phyloP scores from a whole-genome alignment of 2,329 filamentous ascomycete species.

The Plectosphaerella plurivora region DNA sequence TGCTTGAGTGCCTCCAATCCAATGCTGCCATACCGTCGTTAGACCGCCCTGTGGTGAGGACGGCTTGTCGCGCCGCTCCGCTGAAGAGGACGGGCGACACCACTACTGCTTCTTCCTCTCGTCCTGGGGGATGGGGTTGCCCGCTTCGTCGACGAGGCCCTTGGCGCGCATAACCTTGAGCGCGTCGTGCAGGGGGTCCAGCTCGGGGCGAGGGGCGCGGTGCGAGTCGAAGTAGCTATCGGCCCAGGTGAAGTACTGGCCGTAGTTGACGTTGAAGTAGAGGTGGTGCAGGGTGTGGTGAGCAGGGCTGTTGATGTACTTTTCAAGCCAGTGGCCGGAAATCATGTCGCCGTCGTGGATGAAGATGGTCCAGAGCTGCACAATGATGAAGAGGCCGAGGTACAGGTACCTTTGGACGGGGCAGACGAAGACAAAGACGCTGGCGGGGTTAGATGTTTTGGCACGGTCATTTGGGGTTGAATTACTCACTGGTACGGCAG shows the following conservation, averaged over 20 bases:
- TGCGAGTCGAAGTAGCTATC: constrained; percentile 40
- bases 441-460: constrained; percentile 13
- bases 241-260: constrained; percentile 44
- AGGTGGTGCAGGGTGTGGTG: constrained; percentile 45
- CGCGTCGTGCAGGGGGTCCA: constrained; percentile 39
- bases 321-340: constrained; percentile 39
- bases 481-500: constrained; percentile 38
- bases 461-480: background rate
- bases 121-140: constrained; percentile 30
- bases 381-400: constrained; percentile 35
- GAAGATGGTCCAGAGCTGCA: constrained; percentile 44
- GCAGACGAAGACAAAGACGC: constrained; percentile 37
- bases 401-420: constrained; percentile 42
- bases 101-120: constrained; percentile 14
- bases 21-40: too few species aligned
- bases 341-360: constrained; percentile 47
- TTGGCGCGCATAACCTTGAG: constrained; percentile 38
- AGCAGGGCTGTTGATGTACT: constrained; percentile 42
- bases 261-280: constrained; percentile 46
- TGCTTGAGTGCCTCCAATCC: too few species aligned
- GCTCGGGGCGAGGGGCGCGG: constrained; percentile 33
- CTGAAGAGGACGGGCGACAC: too few species aligned
- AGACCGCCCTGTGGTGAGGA: too few species aligned
- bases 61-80: too few species aligned
- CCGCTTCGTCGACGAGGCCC: constrained; percentile 38